phyloP scores from a whole-genome alignment of 1,139 yeast genomes.

The Zygoascus hellenicus region DNA sequence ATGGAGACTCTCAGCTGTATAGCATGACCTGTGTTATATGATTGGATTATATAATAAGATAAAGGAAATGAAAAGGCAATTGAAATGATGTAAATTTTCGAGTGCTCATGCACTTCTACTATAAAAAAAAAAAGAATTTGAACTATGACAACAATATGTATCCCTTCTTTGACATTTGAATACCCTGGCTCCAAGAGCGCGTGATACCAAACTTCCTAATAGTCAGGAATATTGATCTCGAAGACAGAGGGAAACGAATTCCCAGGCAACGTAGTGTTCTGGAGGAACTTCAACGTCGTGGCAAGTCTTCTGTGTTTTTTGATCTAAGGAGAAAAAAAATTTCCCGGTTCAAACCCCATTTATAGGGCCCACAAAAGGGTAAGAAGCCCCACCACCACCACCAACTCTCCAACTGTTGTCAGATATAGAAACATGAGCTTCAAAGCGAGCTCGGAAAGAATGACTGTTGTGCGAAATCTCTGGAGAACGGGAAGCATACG shows the following conservation, averaged over 20 bases:
- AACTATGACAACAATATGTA: conserved; percentile 20
- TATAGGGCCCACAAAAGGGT: conserved; percentile 1
- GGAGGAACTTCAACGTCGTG: conserved; percentile 33
- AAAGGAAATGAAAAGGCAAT: no score
- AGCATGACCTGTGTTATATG: no score
- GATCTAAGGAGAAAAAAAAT: conserved; percentile 36
- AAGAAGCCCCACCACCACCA: background rate
- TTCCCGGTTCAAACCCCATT: background rate
- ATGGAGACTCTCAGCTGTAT: no score
- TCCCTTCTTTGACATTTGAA: conserved; percentile 38
- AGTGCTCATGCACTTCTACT: no score
- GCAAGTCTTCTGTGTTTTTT: conserved; percentile 32
- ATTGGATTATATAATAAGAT: no score
- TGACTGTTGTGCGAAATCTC: no score
- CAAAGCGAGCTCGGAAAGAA: no score
- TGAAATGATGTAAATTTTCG: no score
- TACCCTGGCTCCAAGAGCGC: conserved; percentile 32
- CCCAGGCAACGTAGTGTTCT: conserved; percentile 36
- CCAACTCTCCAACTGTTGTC: no score
- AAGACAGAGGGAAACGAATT: conserved; percentile 29
- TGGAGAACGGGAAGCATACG: background rate
- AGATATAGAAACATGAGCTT: no score
- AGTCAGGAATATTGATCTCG: conserved; percentile 36
- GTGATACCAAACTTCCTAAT: conserved; percentile 37
- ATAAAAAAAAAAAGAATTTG: no score